A percentile compares a stretch with the other conserved stretches of the same genome.
Evolutionary conservation across 2,329 filamentous ascomycete genomes (phyloP).

Genomic region (Sclerotinia trifoliorum): DNA sequence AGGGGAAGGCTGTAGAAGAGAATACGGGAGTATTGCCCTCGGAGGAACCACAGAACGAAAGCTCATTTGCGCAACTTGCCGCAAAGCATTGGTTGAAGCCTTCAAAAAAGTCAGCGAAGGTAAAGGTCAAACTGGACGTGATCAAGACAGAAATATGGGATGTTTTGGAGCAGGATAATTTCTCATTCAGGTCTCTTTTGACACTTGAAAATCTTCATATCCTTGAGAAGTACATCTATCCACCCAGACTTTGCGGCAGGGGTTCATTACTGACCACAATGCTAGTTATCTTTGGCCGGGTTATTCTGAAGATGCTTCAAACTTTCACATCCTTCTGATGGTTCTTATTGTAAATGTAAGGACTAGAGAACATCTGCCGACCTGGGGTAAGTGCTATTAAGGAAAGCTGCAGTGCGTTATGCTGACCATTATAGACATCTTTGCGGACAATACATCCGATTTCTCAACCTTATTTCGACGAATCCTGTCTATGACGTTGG

Average conservation of each 20-base stretch:
- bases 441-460: slow-evolving; percentile 71
- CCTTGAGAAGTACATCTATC: slow-evolving; percentile 68
- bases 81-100: slow-evolving; percentile 79
- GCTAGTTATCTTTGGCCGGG: slow-evolving; percentile 89
- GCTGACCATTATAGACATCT: slow-evolving; percentile 57
- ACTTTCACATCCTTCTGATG: slow-evolving; percentile 86
- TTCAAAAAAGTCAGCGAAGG: slow-evolving; percentile 58
- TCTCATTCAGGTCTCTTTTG: slow-evolving; percentile 73
- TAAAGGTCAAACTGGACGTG: slow-evolving; percentile 74
- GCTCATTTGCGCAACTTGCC: slow-evolving; percentile 72
- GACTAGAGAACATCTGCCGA: slow-evolving; percentile 78
- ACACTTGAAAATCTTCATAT: slow-evolving; percentile 87
- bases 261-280: slow-evolving; percentile 34
- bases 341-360: slow-evolving; percentile 86
- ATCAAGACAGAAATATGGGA: slow-evolving; percentile 90
- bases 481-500: slow-evolving; percentile 81
- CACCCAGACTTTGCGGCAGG: neutral
- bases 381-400: slow-evolving; percentile 65
- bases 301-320: slow-evolving; percentile 83
- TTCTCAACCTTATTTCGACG: slow-evolving; percentile 90
- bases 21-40: slow-evolving; percentile 55
- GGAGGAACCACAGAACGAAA: slow-evolving; percentile 69
- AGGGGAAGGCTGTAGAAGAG: slow-evolving; percentile 42
- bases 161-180: slow-evolving; percentile 75
- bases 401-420: neutral